A percentile compares a stretch with the other conserved stretches of the same genome.
phyloP scores from a whole-genome alignment of 2,329 filamentous ascomycete species.

The Coniochaeta prunicola region DNA sequence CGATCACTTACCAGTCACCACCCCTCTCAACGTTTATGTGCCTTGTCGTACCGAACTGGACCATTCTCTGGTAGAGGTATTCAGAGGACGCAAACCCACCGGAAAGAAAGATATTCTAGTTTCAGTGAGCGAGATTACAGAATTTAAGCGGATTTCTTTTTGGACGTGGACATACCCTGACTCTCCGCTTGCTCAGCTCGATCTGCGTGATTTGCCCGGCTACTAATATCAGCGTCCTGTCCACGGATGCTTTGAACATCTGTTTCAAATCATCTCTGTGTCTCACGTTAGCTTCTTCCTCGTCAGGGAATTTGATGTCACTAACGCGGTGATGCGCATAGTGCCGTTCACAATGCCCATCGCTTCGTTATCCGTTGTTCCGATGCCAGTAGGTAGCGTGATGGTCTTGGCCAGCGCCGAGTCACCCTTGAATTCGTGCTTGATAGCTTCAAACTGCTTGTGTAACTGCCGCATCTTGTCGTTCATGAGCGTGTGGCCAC shows the following conservation, averaged over 20 bases:
- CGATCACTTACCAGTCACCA: constrained; percentile 8
- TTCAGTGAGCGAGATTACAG: not conserved
- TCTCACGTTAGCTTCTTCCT: not conserved
- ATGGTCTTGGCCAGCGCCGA: constrained; percentile 8
- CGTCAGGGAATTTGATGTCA: not conserved
- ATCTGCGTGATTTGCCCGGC: constrained; percentile 11
- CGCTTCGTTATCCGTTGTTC: constrained; percentile 8
- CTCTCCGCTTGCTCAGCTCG: constrained; percentile 5
- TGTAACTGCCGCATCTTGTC: constrained; percentile 14
- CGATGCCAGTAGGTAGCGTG: constrained; percentile 11
- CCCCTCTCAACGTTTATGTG: constrained; percentile 14
- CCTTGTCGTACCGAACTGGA: constrained; percentile 8
- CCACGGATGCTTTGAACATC: constrained; percentile 15
- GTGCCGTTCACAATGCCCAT: constrained; percentile 12
- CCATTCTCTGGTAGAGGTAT: constrained; percentile 13
- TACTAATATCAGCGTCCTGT: constrained; percentile 14
- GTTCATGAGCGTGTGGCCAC: constrained; percentile 17
- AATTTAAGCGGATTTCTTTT: not conserved
- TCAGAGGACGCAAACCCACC: constrained; percentile 15
- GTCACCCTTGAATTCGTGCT: constrained; percentile 15
- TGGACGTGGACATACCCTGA: constrained; percentile 9
- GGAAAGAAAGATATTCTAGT: constrained; percentile 17
- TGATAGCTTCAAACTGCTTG: constrained; percentile 16
- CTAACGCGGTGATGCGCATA: constrained; percentile 7
- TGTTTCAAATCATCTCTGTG: constrained; percentile 11